A percentile compares a stretch with the other conserved stretches of the same genome.
Evolutionary conservation across 2,329 filamentous ascomycete genomes (phyloP).

Genomic region (Fusarium continuum): DNA sequence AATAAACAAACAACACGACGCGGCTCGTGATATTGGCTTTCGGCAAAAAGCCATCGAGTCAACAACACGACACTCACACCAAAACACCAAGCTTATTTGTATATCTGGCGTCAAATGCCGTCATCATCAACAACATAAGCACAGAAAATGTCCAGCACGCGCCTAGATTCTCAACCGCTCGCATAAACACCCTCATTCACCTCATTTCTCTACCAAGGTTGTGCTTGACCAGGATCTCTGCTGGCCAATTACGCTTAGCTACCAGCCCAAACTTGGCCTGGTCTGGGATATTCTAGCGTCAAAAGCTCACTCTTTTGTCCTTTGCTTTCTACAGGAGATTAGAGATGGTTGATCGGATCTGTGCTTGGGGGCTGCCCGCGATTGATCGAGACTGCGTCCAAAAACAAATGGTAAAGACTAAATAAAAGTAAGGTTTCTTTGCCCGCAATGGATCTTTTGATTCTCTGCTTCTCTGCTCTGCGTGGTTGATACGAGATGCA

Average conservation of each 20-base stretch:
- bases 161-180: background rate
- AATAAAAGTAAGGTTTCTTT: slow-evolving; percentile 6
- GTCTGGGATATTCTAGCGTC: background rate
- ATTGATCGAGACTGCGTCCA: slow-evolving; percentile 31
- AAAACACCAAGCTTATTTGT: slow-evolving; percentile 1
- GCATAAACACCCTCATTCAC: slow-evolving; percentile 34
- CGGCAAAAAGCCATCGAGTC: background rate
- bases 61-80: slow-evolving; percentile 5
- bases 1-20: slow-evolving; percentile 24
- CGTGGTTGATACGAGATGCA: slow-evolving; percentile 5
- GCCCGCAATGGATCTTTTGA: background rate
- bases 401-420: slow-evolving; percentile 15
- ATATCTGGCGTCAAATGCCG: slow-evolving; percentile 22
- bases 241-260: slow-evolving; percentile 30
- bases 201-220: slow-evolving; percentile 38
- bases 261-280: slow-evolving; percentile 9
- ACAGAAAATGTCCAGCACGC: background rate
- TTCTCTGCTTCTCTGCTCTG: background rate
- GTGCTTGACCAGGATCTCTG: slow-evolving; percentile 20
- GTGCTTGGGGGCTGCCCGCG: background rate
- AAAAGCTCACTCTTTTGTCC: slow-evolving; percentile 1
- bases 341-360: slow-evolving; percentile 27
- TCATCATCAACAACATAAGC: slow-evolving; percentile 11
- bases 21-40: slow-evolving; percentile 26
- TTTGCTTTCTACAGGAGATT: slow-evolving; percentile 9